Percentiles rank a stretch among this genome's conserved stretches.
Evolutionary conservation across 495 filamentous ascomycete genomes (phyloP).

Genomic region (Tetracladium setigerum): DNA sequence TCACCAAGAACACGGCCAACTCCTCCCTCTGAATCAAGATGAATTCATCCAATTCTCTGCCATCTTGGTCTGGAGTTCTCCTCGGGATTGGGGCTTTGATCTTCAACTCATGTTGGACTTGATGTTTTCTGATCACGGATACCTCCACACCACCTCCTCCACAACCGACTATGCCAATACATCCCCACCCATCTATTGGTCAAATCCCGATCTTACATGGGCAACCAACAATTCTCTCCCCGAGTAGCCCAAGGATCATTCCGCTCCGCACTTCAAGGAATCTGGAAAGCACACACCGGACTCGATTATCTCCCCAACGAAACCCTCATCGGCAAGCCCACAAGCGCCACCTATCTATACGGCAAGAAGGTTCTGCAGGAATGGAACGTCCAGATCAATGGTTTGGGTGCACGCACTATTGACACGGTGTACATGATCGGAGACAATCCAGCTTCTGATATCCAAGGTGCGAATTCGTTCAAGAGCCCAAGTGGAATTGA

Average conservation of each 20-base stretch:
- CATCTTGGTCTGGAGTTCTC: constrained; percentile 84
- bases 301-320: constrained; percentile 51
- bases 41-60: constrained; percentile 57
- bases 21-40: constrained; percentile 39
- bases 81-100: constrained; percentile 82
- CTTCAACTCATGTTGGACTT: constrained; percentile 74
- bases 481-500: constrained; percentile 49
- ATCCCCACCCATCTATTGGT: constrained; percentile 75
- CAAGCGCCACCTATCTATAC: constrained; percentile 64
- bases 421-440: constrained; percentile 85
- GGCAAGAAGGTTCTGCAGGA: constrained; percentile 61
- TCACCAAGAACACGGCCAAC: constrained; percentile 53
- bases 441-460: constrained; percentile 88
- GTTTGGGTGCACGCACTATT: constrained; percentile 28
- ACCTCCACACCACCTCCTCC: constrained; percentile 62
- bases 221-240: constrained; percentile 63
- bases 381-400: constrained; percentile 35
- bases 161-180: constrained; percentile 40
- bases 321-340: constrained; percentile 72
- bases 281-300: constrained; percentile 63
- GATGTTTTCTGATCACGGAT: constrained; percentile 60
- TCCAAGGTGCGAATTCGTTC: constrained; percentile 74
- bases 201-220: constrained; percentile 84
- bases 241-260: constrained; percentile 89
- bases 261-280: constrained; percentile 65